phyloP scores from a whole-genome alignment of 345 rosid species.

The Nasturtium officinale region DNA sequence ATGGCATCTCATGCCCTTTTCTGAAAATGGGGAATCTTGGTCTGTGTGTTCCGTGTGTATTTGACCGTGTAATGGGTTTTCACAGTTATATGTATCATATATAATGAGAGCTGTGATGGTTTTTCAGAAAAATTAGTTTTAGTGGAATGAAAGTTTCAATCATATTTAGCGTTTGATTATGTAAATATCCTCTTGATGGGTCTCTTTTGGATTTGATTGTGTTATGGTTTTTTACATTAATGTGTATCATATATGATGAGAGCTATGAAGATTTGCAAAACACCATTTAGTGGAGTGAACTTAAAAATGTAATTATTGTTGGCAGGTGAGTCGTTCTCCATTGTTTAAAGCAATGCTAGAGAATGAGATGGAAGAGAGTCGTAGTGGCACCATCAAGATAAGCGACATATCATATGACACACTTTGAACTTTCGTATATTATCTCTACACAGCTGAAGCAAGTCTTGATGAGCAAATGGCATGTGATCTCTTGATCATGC shows the following conservation, averaged over 20 bases:
- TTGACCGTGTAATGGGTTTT: neutral
- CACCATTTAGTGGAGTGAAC: neutral
- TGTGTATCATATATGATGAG: too few relatives aligned
- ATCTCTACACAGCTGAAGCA: constrained; percentile 80
- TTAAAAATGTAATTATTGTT: neutral
- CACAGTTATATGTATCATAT: neutral
- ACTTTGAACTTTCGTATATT: constrained; percentile 64
- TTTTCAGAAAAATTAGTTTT: neutral
- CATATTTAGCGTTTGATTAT: neutral
- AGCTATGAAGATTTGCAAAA: neutral
- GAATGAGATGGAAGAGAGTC: constrained; percentile 87
- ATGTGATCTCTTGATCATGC: constrained; percentile 72
- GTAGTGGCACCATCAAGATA: constrained; percentile 80
- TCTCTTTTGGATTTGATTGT: too few relatives aligned
- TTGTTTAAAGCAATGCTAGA: constrained; percentile 88
- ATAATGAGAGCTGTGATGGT: neutral
- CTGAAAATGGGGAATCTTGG: neutral
- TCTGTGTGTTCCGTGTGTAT: neutral
- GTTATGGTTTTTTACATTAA: too few relatives aligned
- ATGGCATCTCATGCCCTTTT: neutral
- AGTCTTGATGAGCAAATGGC: constrained; percentile 79
- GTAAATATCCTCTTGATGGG: neutral
- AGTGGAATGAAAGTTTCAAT: too few relatives aligned
- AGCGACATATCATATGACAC: constrained; percentile 67
- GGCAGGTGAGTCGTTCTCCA: constrained; percentile 74